Evolutionary conservation across 208 protist genomes (phyloP), one percentile per base, ranked within the genome.

Genomic region (Trichomonas vaginalis): DNA sequence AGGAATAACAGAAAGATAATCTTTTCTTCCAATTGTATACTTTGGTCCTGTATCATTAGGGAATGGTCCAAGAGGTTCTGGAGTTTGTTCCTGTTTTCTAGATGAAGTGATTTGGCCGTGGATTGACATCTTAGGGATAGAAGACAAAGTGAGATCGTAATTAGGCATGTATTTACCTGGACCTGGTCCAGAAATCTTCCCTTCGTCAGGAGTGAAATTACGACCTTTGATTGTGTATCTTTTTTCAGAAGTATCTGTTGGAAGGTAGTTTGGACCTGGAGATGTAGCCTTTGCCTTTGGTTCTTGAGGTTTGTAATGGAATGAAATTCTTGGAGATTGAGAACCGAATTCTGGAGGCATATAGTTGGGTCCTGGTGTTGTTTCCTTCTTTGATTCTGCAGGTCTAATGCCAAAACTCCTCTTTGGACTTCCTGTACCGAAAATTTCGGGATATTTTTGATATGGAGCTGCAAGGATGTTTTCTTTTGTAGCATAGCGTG

Each of bases 341-440:
- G 15, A 27, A 15, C n/a, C 86, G 37, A 92, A 92, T 35, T 35
- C 14, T 51, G 86, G 86, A 8, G 86, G 86, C 17, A 51, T 23
- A 92, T 92, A 92, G 56, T 92, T 92, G 23, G 86, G 86, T 21
- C 86, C 86, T 92, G 86, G 86, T 21, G 45, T 49, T 48, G 86
- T 35, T 0, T 56, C 86, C n/a, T 23, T 39, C 17, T 40, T 35
- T 39, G 3, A 2, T 37, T 35, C 23, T 15, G 4, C 9, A 39
- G 17, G 15, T 2, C 86, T 40, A 39, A 42, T 51, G 3, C 40
- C 42, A 14, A 92, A 39, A 8, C 40, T 48, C 42, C 45, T 35
- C 32, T 92, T 92, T 92, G 40, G 86, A 12, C 14, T 4, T 32
- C 39, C 82, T 39, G 17, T 56, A 15, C 86, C 86, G 27, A 42